Conservation (phyloP, 2,329 filamentous ascomycete species). For the Xylariales sp. region DNA sequence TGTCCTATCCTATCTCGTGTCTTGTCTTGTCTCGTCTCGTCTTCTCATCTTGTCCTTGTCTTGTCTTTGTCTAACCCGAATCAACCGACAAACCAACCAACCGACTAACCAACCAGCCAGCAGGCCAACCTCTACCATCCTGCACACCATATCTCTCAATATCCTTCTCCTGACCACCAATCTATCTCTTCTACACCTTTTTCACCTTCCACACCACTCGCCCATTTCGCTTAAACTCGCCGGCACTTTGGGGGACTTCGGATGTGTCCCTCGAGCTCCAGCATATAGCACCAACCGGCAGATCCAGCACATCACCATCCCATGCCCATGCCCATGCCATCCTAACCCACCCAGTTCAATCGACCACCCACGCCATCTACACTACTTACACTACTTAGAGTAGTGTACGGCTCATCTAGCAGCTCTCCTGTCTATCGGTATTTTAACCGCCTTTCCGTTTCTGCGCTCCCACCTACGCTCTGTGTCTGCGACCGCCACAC, state of each 20-base stretch:
- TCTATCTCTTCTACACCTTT: neutral
- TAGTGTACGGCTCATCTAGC: neutral
- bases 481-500: constrained; percentile 7
- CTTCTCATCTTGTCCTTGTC: too few species aligned
- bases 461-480: neutral
- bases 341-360: neutral
- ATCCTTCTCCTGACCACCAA: neutral
- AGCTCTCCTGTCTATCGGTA: constrained; percentile 1
- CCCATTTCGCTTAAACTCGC: constrained; percentile 7
- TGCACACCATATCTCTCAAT: neutral
- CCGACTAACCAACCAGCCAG: neutral
- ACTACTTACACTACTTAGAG: too few species aligned
- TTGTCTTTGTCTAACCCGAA: too few species aligned
- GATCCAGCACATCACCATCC: constrained; percentile 1
- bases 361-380: neutral
- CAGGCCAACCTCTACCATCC: too few species aligned
- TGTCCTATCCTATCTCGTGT: too few species aligned
- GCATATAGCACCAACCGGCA: constrained; percentile 8
- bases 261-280: neutral
- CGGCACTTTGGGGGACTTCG: constrained; percentile 9
- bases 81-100: too few species aligned
- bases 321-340: neutral
- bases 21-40: too few species aligned
- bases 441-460: constrained; percentile 21
- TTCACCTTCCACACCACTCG: neutral